Percentiles rank a stretch among this genome's conserved stretches.
phyloP scores from a whole-genome alignment of 495 filamentous ascomycete species.

The Aspergillus diversus region DNA sequence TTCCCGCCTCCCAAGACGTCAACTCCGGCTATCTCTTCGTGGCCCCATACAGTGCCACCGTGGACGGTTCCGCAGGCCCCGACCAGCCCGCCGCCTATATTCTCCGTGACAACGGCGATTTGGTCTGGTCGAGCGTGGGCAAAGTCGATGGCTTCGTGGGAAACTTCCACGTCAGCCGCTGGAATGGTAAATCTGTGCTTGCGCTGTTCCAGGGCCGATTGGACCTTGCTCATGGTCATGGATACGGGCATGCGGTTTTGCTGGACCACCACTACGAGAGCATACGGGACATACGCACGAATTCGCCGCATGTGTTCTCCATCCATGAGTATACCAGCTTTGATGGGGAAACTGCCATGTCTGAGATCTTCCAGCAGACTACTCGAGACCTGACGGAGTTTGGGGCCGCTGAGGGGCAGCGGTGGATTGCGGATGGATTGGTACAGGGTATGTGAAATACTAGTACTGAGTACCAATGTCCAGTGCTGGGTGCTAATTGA shows the following conservation, averaged over 20 bases:
- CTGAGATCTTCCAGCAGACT: constrained; percentile 32
- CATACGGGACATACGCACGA: constrained; percentile 38
- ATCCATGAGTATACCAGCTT: constrained; percentile 54
- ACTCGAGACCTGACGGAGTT: constrained; percentile 30
- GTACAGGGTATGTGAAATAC: no score
- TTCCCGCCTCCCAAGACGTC: constrained; percentile 42
- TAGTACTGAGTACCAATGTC: no score
- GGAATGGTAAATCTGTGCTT: constrained; percentile 46
- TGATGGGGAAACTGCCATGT: constrained; percentile 32
- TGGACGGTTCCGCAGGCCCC: constrained; percentile 13
- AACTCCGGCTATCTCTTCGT: constrained; percentile 53
- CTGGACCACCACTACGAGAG: constrained; percentile 52
- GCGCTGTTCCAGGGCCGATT: constrained; percentile 51
- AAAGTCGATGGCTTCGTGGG: constrained; percentile 49
- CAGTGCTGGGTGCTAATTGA: no score
- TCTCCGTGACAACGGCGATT: constrained; percentile 52
- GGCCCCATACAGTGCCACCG: constrained; percentile 45
- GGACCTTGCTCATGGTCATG: constrained; percentile 48
- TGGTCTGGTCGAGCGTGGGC: constrained; percentile 57
- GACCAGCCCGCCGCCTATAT: constrained; percentile 50
- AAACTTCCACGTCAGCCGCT: constrained; percentile 34
- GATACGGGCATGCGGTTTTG: constrained; percentile 47
- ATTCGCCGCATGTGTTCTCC: constrained; percentile 45
- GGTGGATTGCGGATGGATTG: constrained; percentile 40
- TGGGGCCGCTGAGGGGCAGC: constrained; percentile 29